Conservation (phyloP, 352 stramenopile species). For the Hyaloperonospora arabidopsidis region DNA sequence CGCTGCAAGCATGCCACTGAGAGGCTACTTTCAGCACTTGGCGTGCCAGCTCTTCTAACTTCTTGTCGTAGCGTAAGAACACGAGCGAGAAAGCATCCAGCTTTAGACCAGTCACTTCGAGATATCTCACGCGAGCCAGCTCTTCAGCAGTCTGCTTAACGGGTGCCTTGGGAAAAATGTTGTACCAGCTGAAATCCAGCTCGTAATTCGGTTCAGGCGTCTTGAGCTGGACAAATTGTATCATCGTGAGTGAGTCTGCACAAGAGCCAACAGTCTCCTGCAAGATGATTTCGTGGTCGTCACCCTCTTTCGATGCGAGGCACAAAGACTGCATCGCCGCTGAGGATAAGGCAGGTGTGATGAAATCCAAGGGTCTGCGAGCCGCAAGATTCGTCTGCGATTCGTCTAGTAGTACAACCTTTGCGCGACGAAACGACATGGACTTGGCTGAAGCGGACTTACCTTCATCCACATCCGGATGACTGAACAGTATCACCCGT, state of each 20-base stretch:
- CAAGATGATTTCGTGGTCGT: neutral
- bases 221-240: constrained; percentile 46
- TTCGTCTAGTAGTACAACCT: constrained; percentile 36
- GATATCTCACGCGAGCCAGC: constrained; percentile 36
- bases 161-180: constrained; percentile 72
- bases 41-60: constrained; percentile 42
- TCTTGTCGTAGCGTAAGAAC: constrained; percentile 48
- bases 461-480: constrained; percentile 17
- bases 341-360: constrained; percentile 13
- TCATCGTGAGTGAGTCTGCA: constrained; percentile 1
- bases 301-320: constrained; percentile 14
- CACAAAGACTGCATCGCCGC: constrained; percentile 11
- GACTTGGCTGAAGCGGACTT: constrained; percentile 18
- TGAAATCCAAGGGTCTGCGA: constrained; percentile 16
- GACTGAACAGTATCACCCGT: constrained; percentile 10
- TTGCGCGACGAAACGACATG: constrained; percentile 29
- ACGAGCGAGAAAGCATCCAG: constrained; percentile 51
- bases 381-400: constrained; percentile 11
- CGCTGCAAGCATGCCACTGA: constrained; percentile 61
- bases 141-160: constrained; percentile 31
- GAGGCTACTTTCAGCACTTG: constrained; percentile 44
- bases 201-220: constrained; percentile 57
- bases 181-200: constrained; percentile 70
- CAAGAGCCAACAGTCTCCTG: neutral
- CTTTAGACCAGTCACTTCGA: constrained; percentile 46